Base-by-base conservation (phyloP, 192 early-diverging fungal species). In the Coemansia brasiliensis region DNA sequence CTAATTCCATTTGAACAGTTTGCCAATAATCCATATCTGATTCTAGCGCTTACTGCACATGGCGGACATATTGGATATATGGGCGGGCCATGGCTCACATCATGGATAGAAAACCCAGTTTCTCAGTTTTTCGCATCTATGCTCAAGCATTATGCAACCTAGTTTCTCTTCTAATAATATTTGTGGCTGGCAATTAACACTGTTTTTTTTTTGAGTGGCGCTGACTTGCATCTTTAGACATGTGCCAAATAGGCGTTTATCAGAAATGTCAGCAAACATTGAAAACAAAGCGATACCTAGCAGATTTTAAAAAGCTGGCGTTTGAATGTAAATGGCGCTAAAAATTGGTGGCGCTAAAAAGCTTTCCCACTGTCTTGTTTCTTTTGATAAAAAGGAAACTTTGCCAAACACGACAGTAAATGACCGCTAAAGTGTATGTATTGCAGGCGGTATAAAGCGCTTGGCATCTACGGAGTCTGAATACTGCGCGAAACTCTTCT, bases 21-120 rank as follows among this genome's bases (percentile, higher is more conserved):
- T 55, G 57, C 63, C 45, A 76, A 57, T 11, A 98, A 98, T 63
- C 92, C 93, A 24, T 81, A 86, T 71, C 73, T 91, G 21, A 39
- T 95, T 1, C 67, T 98, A 15, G 94, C 87, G 4, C 81, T 87
- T 7, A 95, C 96, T 4, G 58, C 65, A 12, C 69, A 84, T 21
- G 96, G 96, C 11, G 96, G 96, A 0, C 96, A 98, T 59, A 80
- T 98, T 58, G 96, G 93, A 1, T 98, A 79, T 22, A 69, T 79
- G 70, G 70, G 66, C 52, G 40, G 48, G 1, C 32, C 27, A 7
- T 79, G 69, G 76, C 76, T 70, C 4, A 59, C 62, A 22, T 79
- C 76, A 18, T 79, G 76, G 76, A 35, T 79, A 35, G 76, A 79
- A 32, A 62, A 60, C 25, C 76, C 76, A 1, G 76, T 79, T 2